A percentile compares a stretch with the other conserved stretches of the same genome.
phyloP scores from a whole-genome alignment of 2,329 filamentous ascomycete species.

The Fusarium anguioides region DNA sequence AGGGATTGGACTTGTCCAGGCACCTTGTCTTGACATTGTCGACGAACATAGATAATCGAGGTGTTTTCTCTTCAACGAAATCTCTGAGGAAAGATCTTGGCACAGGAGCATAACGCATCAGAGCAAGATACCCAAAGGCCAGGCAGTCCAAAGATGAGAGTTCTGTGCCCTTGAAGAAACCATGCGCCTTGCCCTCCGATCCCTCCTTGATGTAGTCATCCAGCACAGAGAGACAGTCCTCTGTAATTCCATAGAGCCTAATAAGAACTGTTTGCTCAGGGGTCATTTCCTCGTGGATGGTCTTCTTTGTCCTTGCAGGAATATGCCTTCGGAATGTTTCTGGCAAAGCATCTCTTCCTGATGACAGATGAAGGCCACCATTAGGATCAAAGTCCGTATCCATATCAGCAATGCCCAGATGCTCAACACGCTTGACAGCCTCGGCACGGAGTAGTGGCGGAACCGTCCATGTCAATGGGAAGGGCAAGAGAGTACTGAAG shows the following conservation, averaged over 20 bases:
- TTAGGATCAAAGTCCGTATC: slow-evolving; percentile 67
- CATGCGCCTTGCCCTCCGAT: slow-evolving; percentile 41
- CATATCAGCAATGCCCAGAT: slow-evolving; percentile 75
- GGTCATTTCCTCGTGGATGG: slow-evolving; percentile 70
- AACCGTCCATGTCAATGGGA: slow-evolving; percentile 88
- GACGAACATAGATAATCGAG: slow-evolving; percentile 49
- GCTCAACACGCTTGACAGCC: slow-evolving; percentile 76
- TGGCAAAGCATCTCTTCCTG: slow-evolving; percentile 53
- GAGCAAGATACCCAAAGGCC: slow-evolving; percentile 79
- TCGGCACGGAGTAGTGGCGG: slow-evolving; percentile 77
- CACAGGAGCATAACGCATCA: slow-evolving; percentile 70
- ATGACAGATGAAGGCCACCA: slow-evolving; percentile 51
- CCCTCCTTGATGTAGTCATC: slow-evolving; percentile 61
- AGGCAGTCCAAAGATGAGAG: slow-evolving; percentile 75
- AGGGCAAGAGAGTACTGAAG: slow-evolving; percentile 82
- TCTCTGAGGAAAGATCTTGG: slow-evolving; percentile 57
- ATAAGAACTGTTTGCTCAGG: slow-evolving; percentile 80
- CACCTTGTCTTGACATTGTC: slow-evolving; percentile 44
- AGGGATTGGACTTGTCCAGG: slow-evolving; percentile 31
- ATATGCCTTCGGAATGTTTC: slow-evolving; percentile 55
- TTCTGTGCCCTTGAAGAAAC: slow-evolving; percentile 46
- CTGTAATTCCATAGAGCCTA: slow-evolving; percentile 77
- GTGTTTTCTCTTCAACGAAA: slow-evolving; percentile 52
- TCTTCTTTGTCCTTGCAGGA: slow-evolving; percentile 61
- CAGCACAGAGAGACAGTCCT: slow-evolving; percentile 77